Percentiles rank a stretch among this genome's conserved stretches.
These are phyloP conservation scores for Phalaenopsis equestris DNA, from an alignment of 106 monocot species.

Conservation along the genomic window DNA sequence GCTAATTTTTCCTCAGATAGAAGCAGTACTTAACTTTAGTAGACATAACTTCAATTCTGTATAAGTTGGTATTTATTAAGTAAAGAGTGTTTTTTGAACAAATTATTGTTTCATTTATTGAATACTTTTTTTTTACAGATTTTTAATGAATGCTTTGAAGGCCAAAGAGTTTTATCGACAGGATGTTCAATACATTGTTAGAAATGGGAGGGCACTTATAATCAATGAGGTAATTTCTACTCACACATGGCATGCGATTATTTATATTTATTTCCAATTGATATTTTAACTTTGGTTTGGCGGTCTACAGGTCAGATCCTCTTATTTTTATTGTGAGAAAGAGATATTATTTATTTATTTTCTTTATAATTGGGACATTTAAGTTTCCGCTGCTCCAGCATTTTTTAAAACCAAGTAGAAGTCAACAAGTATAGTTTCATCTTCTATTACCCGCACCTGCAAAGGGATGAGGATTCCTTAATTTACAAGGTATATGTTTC, in stretches of 20 bases:
- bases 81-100: background rate
- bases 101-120: background rate
- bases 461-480: background rate
- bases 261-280: background rate
- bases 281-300: too few species aligned
- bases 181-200: conserved; percentile 98
- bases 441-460: background rate
- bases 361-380: background rate
- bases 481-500: background rate
- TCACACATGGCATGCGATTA: background rate
- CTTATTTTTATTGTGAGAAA: background rate
- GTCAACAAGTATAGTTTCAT: background rate
- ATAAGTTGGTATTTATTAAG: background rate
- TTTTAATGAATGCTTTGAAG: conserved; percentile 95
- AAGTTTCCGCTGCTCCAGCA: background rate
- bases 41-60: background rate
- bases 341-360: background rate
- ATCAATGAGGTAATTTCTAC: conserved; percentile 74
- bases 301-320: background rate
- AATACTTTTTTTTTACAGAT: conserved; percentile 34
- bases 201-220: conserved; percentile 91
- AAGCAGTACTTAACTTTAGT: background rate
- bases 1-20: background rate
- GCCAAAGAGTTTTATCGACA: conserved; percentile 93
- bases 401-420: background rate